These are phyloP conservation scores for Lactarius hengduanensis DNA, from an alignment of 768 basidiomycete genomes.

Conservation along the genomic window DNA sequence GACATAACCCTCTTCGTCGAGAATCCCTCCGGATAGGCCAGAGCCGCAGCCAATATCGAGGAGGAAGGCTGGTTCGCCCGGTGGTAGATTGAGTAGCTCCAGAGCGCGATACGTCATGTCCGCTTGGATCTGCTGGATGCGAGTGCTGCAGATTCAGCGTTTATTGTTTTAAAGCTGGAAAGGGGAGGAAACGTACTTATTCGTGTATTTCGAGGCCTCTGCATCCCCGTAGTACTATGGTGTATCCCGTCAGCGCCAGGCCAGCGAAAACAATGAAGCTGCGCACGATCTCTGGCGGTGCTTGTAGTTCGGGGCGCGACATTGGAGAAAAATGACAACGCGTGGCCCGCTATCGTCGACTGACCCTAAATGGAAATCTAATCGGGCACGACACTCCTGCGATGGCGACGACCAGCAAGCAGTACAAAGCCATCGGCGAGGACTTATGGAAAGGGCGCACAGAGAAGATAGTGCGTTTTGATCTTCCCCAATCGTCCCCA, in stretches of 20 bases:
- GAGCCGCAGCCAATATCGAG: constrained; percentile 97
- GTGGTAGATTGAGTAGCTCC: constrained; percentile 82
- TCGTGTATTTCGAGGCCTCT: constrained; percentile 96
- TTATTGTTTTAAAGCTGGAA: background rate
- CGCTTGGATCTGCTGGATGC: constrained; percentile 94
- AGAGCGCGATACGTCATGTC: constrained; percentile 97
- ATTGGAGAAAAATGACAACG: constrained; percentile 33
- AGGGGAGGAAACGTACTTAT: constrained; percentile 55
- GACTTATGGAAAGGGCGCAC: constrained; percentile 94
- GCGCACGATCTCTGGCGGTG: constrained; percentile 73
- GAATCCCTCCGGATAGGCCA: constrained; percentile 93
- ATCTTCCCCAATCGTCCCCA: background rate
- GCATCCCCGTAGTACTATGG: constrained; percentile 91
- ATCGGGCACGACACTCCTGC: constrained; percentile 13
- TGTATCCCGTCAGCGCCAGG: background rate
- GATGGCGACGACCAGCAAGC: constrained; percentile 76
- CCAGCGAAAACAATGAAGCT: background rate
- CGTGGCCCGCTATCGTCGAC: background rate
- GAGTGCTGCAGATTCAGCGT: constrained; percentile 55
- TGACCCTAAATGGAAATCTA: background rate
- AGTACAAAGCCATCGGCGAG: constrained; percentile 87
- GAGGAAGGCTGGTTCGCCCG: constrained; percentile 76
- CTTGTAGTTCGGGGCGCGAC: constrained; percentile 62
- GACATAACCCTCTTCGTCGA: constrained; percentile 89
- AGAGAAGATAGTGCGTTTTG: constrained; percentile 83